phyloP scores from a whole-genome alignment of 1,284 basidiomycete genomes.

The Chiua sp. region DNA sequence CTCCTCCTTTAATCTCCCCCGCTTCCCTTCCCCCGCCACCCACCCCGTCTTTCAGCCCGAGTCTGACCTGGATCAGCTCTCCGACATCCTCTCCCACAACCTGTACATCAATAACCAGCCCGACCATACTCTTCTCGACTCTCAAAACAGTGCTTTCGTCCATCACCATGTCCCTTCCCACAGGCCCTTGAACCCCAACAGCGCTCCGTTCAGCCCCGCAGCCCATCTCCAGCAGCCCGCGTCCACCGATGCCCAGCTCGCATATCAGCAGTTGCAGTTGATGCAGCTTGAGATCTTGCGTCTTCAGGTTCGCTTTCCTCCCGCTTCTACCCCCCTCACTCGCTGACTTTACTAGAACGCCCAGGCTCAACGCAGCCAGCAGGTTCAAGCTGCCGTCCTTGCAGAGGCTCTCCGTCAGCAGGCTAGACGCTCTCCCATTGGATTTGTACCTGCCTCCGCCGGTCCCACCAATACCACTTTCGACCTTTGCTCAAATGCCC shows the following conservation, averaged over 20 bases:
- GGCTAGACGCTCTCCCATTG: slow-evolving; percentile 57
- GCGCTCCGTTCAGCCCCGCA: slow-evolving; percentile 61
- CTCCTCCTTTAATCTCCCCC: slow-evolving; percentile 60
- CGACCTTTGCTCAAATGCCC: slow-evolving; percentile 58
- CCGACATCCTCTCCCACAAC: slow-evolving; percentile 57
- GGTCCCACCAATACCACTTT: slow-evolving; percentile 68
- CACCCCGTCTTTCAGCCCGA: slow-evolving; percentile 48
- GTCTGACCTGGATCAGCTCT: slow-evolving; percentile 64
- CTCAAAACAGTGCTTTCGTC: slow-evolving; percentile 63
- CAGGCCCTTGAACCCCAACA: slow-evolving; percentile 60
- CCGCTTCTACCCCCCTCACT: background rate
- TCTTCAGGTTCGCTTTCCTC: slow-evolving; percentile 63
- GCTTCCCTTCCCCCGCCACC: slow-evolving; percentile 49
- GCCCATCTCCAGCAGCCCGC: slow-evolving; percentile 42
- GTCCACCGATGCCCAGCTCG: slow-evolving; percentile 51
- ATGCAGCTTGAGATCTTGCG: slow-evolving; percentile 81
- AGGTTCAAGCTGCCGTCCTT: slow-evolving; percentile 54
- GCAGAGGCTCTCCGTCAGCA: slow-evolving; percentile 68
- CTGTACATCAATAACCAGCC: slow-evolving; percentile 44
- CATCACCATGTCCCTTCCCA: slow-evolving; percentile 55
- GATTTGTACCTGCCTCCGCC: slow-evolving; percentile 67
- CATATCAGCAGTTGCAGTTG: slow-evolving; percentile 75
- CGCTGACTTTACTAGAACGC: slow-evolving; percentile 32
- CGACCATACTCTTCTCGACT: slow-evolving; percentile 50
- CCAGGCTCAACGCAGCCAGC: slow-evolving; percentile 44